phyloP scores from a whole-genome alignment of 176 grass and related monocot species.

The Oryza meridionalis region DNA sequence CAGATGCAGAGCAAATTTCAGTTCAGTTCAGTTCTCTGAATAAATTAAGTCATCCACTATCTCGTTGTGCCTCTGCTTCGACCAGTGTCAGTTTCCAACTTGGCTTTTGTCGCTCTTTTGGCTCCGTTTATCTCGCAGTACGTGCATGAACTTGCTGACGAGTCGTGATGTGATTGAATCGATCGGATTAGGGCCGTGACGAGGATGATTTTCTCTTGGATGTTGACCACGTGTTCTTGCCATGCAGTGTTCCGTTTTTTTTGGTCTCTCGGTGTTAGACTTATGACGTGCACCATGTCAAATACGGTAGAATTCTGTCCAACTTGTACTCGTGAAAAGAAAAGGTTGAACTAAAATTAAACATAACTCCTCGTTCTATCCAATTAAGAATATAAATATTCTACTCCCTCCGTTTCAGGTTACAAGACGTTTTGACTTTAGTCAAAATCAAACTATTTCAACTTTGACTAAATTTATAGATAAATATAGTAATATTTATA shows the following conservation, averaged over 20 bases:
- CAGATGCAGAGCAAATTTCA: neutral
- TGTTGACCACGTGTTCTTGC: slow-evolving; percentile 1
- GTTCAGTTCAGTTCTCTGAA: neutral
- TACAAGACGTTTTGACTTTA: too few species aligned
- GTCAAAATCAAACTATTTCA: too few species aligned
- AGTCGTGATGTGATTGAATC: neutral
- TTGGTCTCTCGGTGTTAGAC: neutral
- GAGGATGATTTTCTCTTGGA: neutral
- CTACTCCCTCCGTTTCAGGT: too few species aligned
- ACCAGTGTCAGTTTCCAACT: slow-evolving; percentile 10
- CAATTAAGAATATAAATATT: too few species aligned
- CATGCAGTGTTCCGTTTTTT: neutral
- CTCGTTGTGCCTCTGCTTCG: neutral
- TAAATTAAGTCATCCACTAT: neutral
- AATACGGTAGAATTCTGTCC: neutral
- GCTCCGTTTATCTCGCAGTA: neutral
- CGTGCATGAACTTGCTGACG: slow-evolving; percentile 26
- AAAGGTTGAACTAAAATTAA: too few species aligned
- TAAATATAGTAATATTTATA: too few species aligned
- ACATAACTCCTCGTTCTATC: too few species aligned
- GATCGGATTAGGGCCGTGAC: neutral
- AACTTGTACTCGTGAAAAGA: too few species aligned
- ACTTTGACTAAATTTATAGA: too few species aligned
- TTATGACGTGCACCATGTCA: neutral
- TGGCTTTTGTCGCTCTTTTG: slow-evolving; percentile 7